Evolutionary conservation across 2,329 filamentous ascomycete genomes (phyloP).

Genomic region (Drechslerella stenobrocha): DNA sequence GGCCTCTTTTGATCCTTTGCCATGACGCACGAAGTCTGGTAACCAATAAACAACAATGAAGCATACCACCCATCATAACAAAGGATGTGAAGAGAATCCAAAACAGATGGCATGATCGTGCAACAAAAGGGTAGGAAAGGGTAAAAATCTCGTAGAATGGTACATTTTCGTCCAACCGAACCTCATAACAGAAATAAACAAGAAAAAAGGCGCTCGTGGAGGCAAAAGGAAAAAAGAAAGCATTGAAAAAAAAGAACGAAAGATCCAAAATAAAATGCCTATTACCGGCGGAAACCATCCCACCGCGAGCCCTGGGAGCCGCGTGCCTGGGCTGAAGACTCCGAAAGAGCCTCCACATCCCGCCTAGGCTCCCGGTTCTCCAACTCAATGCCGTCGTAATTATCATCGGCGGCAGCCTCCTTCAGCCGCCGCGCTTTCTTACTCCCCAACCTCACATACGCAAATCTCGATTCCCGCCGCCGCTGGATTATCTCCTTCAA

Average conservation of each 20-base stretch:
- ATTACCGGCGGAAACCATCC: conserved; percentile 29
- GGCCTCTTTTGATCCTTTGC: no score
- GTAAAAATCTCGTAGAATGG: background rate
- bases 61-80: no score
- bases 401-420: conserved; percentile 19
- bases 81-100: no score
- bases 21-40: no score
- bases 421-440: conserved; percentile 27
- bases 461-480: conserved; percentile 37
- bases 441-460: conserved; percentile 38
- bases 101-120: no score
- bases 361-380: conserved; percentile 14
- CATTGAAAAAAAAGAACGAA: conserved; percentile 13
- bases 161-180: no score
- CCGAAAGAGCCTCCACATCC: conserved; percentile 5
- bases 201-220: no score
- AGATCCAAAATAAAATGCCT: conserved; percentile 6
- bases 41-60: no score
- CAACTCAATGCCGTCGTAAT: conserved; percentile 31
- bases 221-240: conserved; percentile 9
- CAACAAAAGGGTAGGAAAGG: no score
- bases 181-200: no score
- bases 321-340: background rate
- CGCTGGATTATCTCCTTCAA: conserved; percentile 38
- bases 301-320: conserved; percentile 11